phyloP scores from a whole-genome alignment of 257 asterid genomes.

The Jaltomata sinuosa region DNA sequence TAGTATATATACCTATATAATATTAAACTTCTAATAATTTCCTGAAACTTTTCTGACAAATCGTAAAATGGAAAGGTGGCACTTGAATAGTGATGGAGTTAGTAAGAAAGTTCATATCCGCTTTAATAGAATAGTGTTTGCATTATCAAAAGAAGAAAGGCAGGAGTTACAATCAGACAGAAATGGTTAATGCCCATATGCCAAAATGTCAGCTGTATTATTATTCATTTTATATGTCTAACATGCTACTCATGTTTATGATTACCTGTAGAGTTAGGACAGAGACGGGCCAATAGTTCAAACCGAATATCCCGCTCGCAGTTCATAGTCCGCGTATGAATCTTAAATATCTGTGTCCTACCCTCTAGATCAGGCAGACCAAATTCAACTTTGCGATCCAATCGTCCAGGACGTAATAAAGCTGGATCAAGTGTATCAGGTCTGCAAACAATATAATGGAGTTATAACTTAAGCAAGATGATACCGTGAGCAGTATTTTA shows the following conservation, averaged over 20 bases:
- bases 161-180: not conserved
- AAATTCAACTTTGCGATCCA: slow-evolving; percentile 92
- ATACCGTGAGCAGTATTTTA: not conserved
- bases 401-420: slow-evolving; percentile 77
- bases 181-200: not conserved
- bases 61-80: not conserved
- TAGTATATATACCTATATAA: too few species aligned
- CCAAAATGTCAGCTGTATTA: not conserved
- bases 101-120: not conserved
- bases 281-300: slow-evolving; percentile 83
- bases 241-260: not conserved
- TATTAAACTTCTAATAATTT: not conserved
- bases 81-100: not conserved
- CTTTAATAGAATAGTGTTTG: not conserved
- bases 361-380: slow-evolving; percentile 90
- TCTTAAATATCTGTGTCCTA: slow-evolving; percentile 67
- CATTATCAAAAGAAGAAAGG: not conserved
- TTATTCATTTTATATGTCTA: not conserved
- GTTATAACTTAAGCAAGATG: not conserved
- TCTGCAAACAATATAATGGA: slow-evolving; percentile 21
- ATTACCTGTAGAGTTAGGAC: slow-evolving; percentile 92
- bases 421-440: slow-evolving; percentile 99
- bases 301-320: slow-evolving; percentile 72
- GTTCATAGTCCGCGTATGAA: slow-evolving; percentile 76
- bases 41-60: not conserved